phyloP scores from a whole-genome alignment of 306 rosid genomes.

The Myrica gale region DNA sequence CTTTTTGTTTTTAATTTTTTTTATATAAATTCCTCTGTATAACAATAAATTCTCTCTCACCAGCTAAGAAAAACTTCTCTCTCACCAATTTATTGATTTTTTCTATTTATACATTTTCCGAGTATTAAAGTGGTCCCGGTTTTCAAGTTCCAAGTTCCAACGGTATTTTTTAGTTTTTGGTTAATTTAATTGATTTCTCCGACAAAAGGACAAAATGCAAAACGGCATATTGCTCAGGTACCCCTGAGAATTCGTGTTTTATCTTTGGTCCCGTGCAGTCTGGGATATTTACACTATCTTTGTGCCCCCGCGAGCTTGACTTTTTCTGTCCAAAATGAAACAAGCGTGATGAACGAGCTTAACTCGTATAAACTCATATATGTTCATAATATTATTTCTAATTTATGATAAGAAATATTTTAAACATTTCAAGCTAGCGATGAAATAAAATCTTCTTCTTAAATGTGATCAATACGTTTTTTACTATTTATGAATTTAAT shows the following conservation, averaged over 20 bases:
- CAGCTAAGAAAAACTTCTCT: too few relatives aligned
- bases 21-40: background rate
- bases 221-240: background rate
- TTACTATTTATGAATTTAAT: too few relatives aligned
- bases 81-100: background rate
- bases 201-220: constrained; percentile 31
- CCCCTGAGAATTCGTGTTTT: background rate
- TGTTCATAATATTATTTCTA: too few relatives aligned
- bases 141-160: constrained; percentile 34
- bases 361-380: too few relatives aligned
- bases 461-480: too few relatives aligned
- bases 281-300: background rate
- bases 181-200: background rate
- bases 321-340: too few relatives aligned
- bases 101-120: background rate
- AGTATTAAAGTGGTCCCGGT: constrained; percentile 33
- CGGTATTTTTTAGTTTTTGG: constrained; percentile 36
- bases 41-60: background rate
- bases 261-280: background rate
- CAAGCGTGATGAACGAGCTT: too few relatives aligned
- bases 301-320: too few relatives aligned
- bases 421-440: too few relatives aligned
- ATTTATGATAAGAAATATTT: too few relatives aligned
- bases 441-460: too few relatives aligned
- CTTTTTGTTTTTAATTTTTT: background rate